Evolutionary conservation across 2,329 filamentous ascomycete species (phyloP).

Genomic region (Corinectria fuckeliana): DNA sequence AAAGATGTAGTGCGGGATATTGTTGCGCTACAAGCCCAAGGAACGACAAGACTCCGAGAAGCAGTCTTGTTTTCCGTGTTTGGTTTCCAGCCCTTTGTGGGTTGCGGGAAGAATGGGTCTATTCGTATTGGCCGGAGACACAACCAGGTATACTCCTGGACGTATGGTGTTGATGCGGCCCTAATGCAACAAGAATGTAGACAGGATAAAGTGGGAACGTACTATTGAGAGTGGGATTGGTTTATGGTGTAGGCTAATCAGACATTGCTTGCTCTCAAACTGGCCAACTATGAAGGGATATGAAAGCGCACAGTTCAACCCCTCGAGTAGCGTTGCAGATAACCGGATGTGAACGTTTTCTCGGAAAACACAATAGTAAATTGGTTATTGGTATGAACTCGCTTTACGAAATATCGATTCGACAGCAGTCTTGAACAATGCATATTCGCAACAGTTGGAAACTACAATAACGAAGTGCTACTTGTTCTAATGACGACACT

Average conservation of each 20-base stretch:
- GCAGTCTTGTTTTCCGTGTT: background rate
- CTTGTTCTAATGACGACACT: background rate
- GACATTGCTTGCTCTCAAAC: too few relatives aligned
- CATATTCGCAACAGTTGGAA: too few relatives aligned
- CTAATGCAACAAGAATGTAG: background rate
- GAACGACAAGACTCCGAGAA: background rate
- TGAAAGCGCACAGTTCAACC: too few relatives aligned
- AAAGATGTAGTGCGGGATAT: background rate
- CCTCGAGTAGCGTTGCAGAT: too few relatives aligned
- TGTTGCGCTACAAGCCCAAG: background rate
- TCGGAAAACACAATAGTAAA: too few relatives aligned
- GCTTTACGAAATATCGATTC: too few relatives aligned
- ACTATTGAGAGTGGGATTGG: background rate
- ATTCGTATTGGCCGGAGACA: background rate
- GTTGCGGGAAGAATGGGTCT: background rate
- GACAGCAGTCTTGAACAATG: too few relatives aligned
- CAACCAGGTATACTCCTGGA: background rate
- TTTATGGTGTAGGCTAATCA: too few relatives aligned
- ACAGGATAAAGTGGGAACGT: too few relatives aligned
- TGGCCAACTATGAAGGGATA: too few relatives aligned
- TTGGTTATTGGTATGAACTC: too few relatives aligned
- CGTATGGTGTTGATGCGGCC: background rate
- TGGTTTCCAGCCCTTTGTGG: background rate
- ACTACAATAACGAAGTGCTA: background rate
- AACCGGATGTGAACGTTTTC: too few relatives aligned